Evolutionary conservation across 2,329 filamentous ascomycete genomes (phyloP).

Genomic region (Septoria petroselini): DNA sequence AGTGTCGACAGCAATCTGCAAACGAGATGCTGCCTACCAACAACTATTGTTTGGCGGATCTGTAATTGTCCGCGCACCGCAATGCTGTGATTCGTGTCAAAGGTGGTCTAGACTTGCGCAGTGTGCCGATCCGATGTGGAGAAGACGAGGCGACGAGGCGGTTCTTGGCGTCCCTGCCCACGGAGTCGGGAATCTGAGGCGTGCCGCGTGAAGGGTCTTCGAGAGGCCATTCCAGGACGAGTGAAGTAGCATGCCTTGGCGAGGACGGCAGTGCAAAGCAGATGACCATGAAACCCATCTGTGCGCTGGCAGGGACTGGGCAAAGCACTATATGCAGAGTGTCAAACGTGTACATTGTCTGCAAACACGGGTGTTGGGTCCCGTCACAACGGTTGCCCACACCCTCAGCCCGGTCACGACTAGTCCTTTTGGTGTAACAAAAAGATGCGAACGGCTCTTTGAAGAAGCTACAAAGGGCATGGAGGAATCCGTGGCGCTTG

Average conservation of each 20-base stretch:
- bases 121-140: too few relatives aligned
- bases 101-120: too few relatives aligned
- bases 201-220: neutral
- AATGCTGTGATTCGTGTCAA: too few relatives aligned
- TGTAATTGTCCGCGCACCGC: too few relatives aligned
- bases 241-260: too few relatives aligned
- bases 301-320: neutral
- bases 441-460: conserved; percentile 10
- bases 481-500: conserved; percentile 1
- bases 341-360: conserved; percentile 1
- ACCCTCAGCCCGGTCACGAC: conserved; percentile 2
- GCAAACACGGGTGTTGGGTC: conserved; percentile 1
- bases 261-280: neutral
- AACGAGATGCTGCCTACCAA: too few relatives aligned
- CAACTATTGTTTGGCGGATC: too few relatives aligned
- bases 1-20: too few relatives aligned
- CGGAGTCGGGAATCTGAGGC: neutral
- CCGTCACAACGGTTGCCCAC: neutral
- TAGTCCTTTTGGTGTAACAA: neutral
- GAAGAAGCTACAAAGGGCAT: neutral
- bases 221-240: neutral
- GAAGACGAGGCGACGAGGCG: too few relatives aligned
- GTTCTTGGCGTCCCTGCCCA: too few relatives aligned
- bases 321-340: neutral
- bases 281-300: neutral